Evolutionary conservation across 202 grass and related monocot genomes (phyloP).

Genomic region (Alloteropsis angusta): DNA sequence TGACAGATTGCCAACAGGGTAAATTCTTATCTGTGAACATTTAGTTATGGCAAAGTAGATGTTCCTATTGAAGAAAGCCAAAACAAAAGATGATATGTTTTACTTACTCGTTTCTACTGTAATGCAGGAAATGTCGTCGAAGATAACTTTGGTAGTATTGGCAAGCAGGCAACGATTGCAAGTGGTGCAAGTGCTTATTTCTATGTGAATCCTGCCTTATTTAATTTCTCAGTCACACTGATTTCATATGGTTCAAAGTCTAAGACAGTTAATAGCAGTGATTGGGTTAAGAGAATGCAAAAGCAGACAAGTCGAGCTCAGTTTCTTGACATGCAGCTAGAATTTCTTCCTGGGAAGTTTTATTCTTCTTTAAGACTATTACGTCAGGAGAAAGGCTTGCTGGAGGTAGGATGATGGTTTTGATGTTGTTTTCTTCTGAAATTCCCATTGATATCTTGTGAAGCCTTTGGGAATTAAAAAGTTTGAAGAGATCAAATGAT

Average conservation of each 20-base stretch:
- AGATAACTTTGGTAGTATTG: constrained; percentile 35
- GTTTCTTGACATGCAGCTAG: constrained; percentile 66
- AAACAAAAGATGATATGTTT: constrained; percentile 9
- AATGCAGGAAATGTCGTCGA: constrained; percentile 49
- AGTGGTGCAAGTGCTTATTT: constrained; percentile 72
- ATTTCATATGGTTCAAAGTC: constrained; percentile 61
- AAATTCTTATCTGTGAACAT: constrained; percentile 27
- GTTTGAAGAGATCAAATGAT: constrained; percentile 9
- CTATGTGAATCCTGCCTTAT: constrained; percentile 63
- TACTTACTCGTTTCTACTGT: constrained; percentile 13
- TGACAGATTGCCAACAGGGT: constrained; percentile 57
- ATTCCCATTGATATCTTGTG: constrained; percentile 1
- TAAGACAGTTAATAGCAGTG: constrained; percentile 56
- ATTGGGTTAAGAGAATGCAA: constrained; percentile 58
- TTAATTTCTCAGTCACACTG: constrained; percentile 57
- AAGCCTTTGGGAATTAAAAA: constrained; percentile 22
- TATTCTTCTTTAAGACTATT: constrained; percentile 61
- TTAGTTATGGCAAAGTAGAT: neutral
- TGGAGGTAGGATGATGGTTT: constrained; percentile 48
- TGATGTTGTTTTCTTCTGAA: neutral
- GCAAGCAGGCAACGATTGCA: constrained; percentile 51
- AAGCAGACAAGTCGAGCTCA: constrained; percentile 56
- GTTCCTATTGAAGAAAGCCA: constrained; percentile 18
- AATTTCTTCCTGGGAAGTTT: constrained; percentile 62
- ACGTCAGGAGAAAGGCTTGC: constrained; percentile 62